Evolutionary conservation across 371 early-diverging fungal genomes (phyloP), one percentile per base, ranked within the genome.

Genomic region (Umbelopsis sp.): DNA sequence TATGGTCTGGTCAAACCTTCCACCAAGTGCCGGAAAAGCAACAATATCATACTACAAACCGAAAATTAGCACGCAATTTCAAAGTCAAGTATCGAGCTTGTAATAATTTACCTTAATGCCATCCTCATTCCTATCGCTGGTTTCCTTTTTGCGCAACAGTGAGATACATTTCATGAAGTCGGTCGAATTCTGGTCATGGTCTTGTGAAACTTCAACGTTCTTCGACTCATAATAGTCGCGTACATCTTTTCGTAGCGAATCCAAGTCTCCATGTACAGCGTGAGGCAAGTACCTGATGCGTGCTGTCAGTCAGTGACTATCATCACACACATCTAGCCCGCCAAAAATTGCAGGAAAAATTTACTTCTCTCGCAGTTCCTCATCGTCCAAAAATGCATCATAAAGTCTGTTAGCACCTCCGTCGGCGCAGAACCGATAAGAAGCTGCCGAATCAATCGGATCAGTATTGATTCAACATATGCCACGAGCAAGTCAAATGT

Each of bases 1-100:
- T 75, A 97, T 90, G 12, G 87, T 86, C 65, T 97, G 97, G 76
- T 97, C 98, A 69, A 97, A 92, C 35, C 98, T 88, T 1, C 97
- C 98, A 35, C 93, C 89, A 7, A 94, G 73, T 5, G 93, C 94
- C 38, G 97, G 96, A 9, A 91, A 73, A 1, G 90, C 95, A 5
- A 96, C 80, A 11, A 96, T 77, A 45, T 87, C 87, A 69, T 86
- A 79, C 79, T 87, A 69, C 1, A 5, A 10, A 4, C 2, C 57
- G 18, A 20, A 12, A 1, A 20, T 48, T n/a, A 48, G 20, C 0
- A 48, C 16, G 1, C 20, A 48, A 48, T 18, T 1, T 5, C 3
- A 37, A 3, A 24, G 14, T 53, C 11, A 24, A 4, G 29, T 29
- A 4, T 29, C 0, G 4, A 29, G 57, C 37, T 53, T 9, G 18